A percentile compares a stretch with the other conserved stretches of the same genome.
phyloP scores from a whole-genome alignment of 2,329 filamentous ascomycete species.

The Calycina herbarum region DNA sequence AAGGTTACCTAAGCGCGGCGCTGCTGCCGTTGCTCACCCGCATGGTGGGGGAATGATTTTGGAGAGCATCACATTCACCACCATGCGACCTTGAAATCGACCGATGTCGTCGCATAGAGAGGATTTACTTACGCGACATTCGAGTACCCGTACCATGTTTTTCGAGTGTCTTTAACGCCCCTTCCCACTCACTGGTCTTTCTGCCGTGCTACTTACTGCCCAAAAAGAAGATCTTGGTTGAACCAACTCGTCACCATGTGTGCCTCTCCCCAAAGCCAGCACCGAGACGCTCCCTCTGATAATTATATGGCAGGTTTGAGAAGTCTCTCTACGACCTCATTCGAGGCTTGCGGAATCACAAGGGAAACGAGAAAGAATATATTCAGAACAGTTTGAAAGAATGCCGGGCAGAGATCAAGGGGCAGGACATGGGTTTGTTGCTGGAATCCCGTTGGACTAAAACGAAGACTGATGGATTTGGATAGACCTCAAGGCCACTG shows the following conservation, averaged over 20 bases:
- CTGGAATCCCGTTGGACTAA: background rate
- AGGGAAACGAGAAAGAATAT: slow-evolving; percentile 92
- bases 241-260: slow-evolving; percentile 15
- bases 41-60: slow-evolving; percentile 10
- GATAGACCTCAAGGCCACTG: slow-evolving; percentile 90
- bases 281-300: slow-evolving; percentile 1
- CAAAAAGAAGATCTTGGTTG: slow-evolving; percentile 1
- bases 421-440: slow-evolving; percentile 82
- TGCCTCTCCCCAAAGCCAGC: slow-evolving; percentile 10
- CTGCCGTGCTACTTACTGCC: background rate
- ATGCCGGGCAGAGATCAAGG: slow-evolving; percentile 89
- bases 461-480: slow-evolving; percentile 19
- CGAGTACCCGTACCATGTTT: slow-evolving; percentile 10
- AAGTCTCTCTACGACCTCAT: slow-evolving; percentile 99
- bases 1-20: background rate
- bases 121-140: background rate
- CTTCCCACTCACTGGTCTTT: background rate
- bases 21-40: background rate
- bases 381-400: slow-evolving; percentile 92
- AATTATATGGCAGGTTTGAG: slow-evolving; percentile 73
- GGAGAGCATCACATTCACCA: background rate
- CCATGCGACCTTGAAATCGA: slow-evolving; percentile 1
- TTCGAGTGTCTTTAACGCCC: background rate
- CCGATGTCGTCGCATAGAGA: background rate
- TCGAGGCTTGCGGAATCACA: slow-evolving; percentile 89